Conservation (phyloP, 495 filamentous ascomycete species). For the Oidiodendron maius region DNA sequence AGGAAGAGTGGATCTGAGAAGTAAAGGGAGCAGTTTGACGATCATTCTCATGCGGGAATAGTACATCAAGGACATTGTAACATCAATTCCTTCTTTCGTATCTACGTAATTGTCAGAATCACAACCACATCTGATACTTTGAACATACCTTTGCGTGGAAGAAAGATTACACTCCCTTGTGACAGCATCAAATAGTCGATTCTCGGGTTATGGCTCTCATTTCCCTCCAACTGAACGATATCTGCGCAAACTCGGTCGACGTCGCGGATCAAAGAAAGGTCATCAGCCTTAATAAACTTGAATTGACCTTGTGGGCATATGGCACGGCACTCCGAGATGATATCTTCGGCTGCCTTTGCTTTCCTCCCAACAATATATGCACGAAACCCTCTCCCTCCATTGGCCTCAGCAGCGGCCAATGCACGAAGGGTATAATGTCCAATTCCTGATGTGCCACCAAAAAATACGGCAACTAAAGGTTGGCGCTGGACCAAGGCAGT, state of each 20-base stretch:
- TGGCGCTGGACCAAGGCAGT: background rate
- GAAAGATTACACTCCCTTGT: conserved; percentile 10
- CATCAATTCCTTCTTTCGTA: conserved; percentile 21
- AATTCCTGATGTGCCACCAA: conserved; percentile 36
- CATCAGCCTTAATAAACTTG: conserved; percentile 13
- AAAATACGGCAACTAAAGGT: conserved; percentile 9
- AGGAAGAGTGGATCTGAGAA: conserved; percentile 11
- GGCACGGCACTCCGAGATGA: conserved; percentile 24
- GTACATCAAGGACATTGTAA: conserved; percentile 15
- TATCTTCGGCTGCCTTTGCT: conserved; percentile 23
- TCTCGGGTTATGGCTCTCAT: background rate
- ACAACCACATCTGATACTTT: too few relatives aligned
- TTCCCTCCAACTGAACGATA: conserved; percentile 1
- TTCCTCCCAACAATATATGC: conserved; percentile 34
- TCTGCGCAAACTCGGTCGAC: conserved; percentile 17
- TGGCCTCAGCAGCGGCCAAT: conserved; percentile 22
- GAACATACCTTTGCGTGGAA: conserved; percentile 5
- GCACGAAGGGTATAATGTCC: conserved; percentile 27
- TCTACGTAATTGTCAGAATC: too few relatives aligned
- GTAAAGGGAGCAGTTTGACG: conserved; percentile 16
- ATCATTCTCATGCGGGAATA: conserved; percentile 20
- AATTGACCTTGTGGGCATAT: conserved; percentile 10
- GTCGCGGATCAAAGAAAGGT: conserved; percentile 16
- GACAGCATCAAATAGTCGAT: conserved; percentile 20
- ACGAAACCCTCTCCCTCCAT: conserved; percentile 12